Evolutionary conservation across 805 yeast species (phyloP).

Genomic region (Candida germanica): DNA sequence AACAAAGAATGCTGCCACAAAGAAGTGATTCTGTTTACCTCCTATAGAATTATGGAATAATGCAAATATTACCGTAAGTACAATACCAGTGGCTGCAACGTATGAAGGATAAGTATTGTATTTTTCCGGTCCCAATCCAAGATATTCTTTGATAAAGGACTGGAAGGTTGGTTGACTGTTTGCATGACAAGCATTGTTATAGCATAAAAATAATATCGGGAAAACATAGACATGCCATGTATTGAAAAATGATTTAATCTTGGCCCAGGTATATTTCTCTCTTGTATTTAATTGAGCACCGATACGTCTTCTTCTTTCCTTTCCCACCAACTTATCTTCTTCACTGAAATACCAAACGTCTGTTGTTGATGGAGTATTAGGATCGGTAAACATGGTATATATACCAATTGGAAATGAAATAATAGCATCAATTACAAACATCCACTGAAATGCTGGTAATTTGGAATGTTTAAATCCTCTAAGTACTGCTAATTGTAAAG

Average conservation of each 20-base stretch:
- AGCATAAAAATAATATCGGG: conserved; percentile 37
- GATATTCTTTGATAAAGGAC: conserved; percentile 32
- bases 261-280: conserved; percentile 37
- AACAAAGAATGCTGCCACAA: conserved; percentile 36
- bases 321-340: conserved; percentile 39
- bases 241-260: conserved; percentile 39
- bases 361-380: conserved; percentile 34
- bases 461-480: conserved; percentile 18
- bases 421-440: conserved; percentile 32
- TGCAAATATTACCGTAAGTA: conserved; percentile 20
- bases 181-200: conserved; percentile 34
- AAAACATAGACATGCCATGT: conserved; percentile 50
- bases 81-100: conserved; percentile 27
- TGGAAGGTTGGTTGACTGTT: conserved; percentile 34
- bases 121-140: conserved; percentile 23
- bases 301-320: conserved; percentile 42
- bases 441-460: conserved; percentile 31
- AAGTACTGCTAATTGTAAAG: conserved; percentile 28
- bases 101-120: conserved; percentile 34
- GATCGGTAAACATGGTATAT: conserved; percentile 30
- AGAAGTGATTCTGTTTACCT: conserved; percentile 32
- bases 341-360: conserved; percentile 29
- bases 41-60: conserved; percentile 30
- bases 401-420: conserved; percentile 32
- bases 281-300: conserved; percentile 42